Percentiles rank a stretch among this genome's conserved stretches.
Conservation (phyloP, 2,329 filamentous ascomycete genomes). For the Aaosphaeria pasadenensis region DNA sequence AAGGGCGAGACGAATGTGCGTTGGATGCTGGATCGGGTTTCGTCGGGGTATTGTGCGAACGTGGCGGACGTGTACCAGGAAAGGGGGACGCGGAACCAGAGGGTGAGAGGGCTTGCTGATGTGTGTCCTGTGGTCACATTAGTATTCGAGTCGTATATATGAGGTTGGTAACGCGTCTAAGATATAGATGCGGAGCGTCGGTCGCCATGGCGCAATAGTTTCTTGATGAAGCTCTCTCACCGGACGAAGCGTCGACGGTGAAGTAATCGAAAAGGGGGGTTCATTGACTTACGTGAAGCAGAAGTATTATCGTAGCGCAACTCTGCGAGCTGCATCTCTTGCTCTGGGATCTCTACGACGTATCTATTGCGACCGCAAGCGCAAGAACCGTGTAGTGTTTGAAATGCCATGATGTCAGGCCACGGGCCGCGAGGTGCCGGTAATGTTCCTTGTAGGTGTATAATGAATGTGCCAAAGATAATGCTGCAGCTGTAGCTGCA, state of each 20-base stretch:
- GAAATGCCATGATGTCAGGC: constrained; percentile 22
- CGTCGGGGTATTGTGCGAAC: constrained; percentile 73
- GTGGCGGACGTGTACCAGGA: constrained; percentile 76
- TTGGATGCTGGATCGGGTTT: constrained; percentile 50
- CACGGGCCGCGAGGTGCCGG: too few relatives aligned
- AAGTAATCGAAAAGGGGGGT: neutral
- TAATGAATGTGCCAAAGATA: too few relatives aligned
- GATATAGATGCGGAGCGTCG: too few relatives aligned
- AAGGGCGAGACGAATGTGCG: constrained; percentile 42
- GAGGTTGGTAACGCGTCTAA: too few relatives aligned
- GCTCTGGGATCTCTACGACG: constrained; percentile 65
- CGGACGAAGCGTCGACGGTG: neutral
- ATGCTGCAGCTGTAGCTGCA: too few relatives aligned
- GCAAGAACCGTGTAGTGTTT: constrained; percentile 71
- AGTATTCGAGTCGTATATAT: neutral
- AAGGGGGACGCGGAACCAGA: constrained; percentile 80
- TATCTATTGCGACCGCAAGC: constrained; percentile 85
- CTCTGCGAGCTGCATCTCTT: constrained; percentile 61
- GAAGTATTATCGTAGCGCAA: constrained; percentile 64
- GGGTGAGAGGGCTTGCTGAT: constrained; percentile 69
- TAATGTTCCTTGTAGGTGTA: too few relatives aligned
- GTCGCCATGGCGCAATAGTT: too few relatives aligned
- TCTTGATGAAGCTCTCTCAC: too few relatives aligned
- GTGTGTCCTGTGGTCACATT: constrained; percentile 50
- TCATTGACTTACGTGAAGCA: constrained; percentile 63